Evolutionary conservation across 345 rosid species (phyloP).

Genomic region (Brassica juncea): DNA sequence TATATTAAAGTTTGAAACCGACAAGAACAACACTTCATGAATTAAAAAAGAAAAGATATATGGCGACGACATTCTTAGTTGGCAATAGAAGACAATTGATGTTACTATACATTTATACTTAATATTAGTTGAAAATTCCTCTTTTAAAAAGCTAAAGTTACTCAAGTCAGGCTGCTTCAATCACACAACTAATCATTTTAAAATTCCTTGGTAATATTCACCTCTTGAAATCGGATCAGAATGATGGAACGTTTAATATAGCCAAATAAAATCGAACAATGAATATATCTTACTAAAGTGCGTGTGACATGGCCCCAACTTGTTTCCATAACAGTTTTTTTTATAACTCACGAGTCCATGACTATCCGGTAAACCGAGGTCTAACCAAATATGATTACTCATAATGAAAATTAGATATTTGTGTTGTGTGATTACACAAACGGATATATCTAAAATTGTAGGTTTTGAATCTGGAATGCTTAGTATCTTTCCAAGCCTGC

Average conservation of each 20-base stretch:
- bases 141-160: constrained; percentile 10
- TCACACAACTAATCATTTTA: constrained; percentile 24
- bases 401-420: too few species aligned
- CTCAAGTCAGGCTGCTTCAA: constrained; percentile 25
- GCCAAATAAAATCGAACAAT: constrained; percentile 34
- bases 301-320: constrained; percentile 19
- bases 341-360: too few species aligned
- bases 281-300: constrained; percentile 31
- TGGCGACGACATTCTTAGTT: constrained; percentile 15
- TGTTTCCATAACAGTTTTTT: constrained; percentile 26
- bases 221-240: constrained; percentile 20
- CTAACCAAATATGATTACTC: background rate
- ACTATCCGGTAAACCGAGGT: background rate
- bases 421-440: background rate
- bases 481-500: background rate
- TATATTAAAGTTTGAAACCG: background rate
- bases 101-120: constrained; percentile 7
- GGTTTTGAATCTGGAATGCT: background rate
- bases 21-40: constrained; percentile 3
- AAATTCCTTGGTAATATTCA: constrained; percentile 27
- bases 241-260: background rate
- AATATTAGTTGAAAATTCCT: constrained; percentile 15
- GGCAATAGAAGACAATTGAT: constrained; percentile 25
- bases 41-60: constrained; percentile 2
- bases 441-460: background rate